Percentiles rank a stretch among this genome's conserved stretches.
Conservation (phyloP, 495 filamentous ascomycete genomes). For the Hypoxylon intermedium region DNA sequence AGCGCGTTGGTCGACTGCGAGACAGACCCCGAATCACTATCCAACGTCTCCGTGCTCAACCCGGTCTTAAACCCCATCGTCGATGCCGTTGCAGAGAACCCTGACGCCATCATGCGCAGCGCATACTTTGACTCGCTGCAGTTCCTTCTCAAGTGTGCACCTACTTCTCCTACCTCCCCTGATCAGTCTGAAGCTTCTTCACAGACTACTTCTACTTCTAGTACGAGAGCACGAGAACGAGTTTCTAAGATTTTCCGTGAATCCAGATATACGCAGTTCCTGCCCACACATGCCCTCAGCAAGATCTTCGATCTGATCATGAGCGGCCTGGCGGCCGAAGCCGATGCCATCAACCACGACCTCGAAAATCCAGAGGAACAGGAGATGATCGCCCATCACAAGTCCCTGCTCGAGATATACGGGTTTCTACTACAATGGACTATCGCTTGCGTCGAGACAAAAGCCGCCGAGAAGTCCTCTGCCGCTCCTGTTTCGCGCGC, state of each 20-base stretch:
- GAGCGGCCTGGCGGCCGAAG: constrained; percentile 91
- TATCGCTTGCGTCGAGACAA: constrained; percentile 88
- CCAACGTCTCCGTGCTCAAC: constrained; percentile 76
- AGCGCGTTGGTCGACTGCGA: constrained; percentile 87
- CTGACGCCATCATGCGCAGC: constrained; percentile 80
- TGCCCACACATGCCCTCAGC: constrained; percentile 81
- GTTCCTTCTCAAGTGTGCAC: constrained; percentile 93
- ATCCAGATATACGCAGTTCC: constrained; percentile 79
- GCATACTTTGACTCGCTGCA: constrained; percentile 90
- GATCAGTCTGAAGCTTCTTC: constrained; percentile 37
- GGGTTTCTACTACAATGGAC: constrained; percentile 96
- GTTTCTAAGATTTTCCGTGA: constrained; percentile 70
- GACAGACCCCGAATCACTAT: constrained; percentile 84
- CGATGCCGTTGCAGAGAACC: constrained; percentile 89
- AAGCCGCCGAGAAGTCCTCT: constrained; percentile 87
- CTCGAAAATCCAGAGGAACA: constrained; percentile 86
- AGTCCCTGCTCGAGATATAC: constrained; percentile 90
- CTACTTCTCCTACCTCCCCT: constrained; percentile 60
- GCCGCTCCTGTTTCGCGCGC: constrained; percentile 72
- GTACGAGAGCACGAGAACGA: constrained; percentile 35
- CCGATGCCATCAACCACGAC: constrained; percentile 83
- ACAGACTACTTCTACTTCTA: constrained; percentile 4
- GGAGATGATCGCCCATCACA: constrained; percentile 83
- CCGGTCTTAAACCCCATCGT: constrained; percentile 88
- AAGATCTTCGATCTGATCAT: constrained; percentile 94